Evolutionary conservation across 805 yeast species (phyloP), one percentile per base, ranked within the genome.

Genomic region (Grigorovia humatica): DNA sequence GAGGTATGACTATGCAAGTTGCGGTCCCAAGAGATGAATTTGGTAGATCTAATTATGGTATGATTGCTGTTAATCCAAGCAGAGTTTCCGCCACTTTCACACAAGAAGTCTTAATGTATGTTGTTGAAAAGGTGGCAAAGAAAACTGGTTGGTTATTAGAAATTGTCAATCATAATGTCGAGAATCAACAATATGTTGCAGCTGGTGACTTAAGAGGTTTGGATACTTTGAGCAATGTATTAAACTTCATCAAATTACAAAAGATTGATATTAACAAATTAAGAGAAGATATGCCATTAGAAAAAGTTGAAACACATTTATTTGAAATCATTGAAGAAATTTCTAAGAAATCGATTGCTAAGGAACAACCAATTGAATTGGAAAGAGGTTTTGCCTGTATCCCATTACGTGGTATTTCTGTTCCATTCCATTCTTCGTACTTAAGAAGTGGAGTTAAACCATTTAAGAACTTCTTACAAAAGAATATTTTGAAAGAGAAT

Each of bases 1-100:
- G 99, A 78, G 99, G 99, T 80, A 93, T 93, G 98, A 95, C 99
- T 48, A 93, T 93, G 99, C 99, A 93, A 77, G 99, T 93, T 59
- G 99, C 99, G 47, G 99, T 93, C 59, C 98, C 98, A 68, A 85
- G 99, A 76, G 99, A 93, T 72, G 80, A 82, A 51, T 68, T 73
- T 49, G 99, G 99, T 48, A 85, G 98, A 74, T 93, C 99, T 54
- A 93, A 93, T 77, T 93, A 93, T 67, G 98, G 98, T 78, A 93
- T 93, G 99, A 81, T 88, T 76, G 99, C 99, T 50, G 90, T 91
- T 53, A 93, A 95, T 75, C 99, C 99, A 65, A 79, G 95, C 56
- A 83, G 99, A 73, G 85, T 93, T 56, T 81, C 86, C 52, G 74
- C 85, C 51, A 86, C 96, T 15, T 93, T 93, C 77, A 79, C 80